These are phyloP conservation scores for Pichia terricola DNA, from an alignment of 1,139 yeast species.

Conservation along the genomic window DNA sequence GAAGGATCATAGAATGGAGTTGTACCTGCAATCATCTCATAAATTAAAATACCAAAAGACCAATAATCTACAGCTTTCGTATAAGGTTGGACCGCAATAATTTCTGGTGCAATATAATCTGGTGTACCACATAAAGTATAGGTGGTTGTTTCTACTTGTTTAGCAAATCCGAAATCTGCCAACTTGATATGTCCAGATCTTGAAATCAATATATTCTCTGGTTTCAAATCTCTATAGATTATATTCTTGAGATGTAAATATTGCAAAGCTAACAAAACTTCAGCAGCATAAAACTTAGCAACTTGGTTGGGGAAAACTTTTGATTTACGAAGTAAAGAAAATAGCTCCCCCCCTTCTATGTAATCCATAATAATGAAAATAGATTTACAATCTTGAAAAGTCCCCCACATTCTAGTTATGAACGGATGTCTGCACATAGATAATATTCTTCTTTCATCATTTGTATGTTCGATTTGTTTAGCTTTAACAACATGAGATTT, in stretches of 20 bases:
- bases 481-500: slow-evolving; percentile 51
- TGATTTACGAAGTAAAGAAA: slow-evolving; percentile 47
- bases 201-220: slow-evolving; percentile 49
- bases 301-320: slow-evolving; percentile 54
- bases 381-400: slow-evolving; percentile 47
- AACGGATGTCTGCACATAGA: slow-evolving; percentile 51
- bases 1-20: slow-evolving; percentile 55
- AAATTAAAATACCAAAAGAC: slow-evolving; percentile 51
- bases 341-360: slow-evolving; percentile 55
- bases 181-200: slow-evolving; percentile 51
- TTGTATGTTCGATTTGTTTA: slow-evolving; percentile 57
- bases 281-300: slow-evolving; percentile 56
- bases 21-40: slow-evolving; percentile 54
- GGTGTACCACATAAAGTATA: slow-evolving; percentile 60
- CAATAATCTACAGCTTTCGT: slow-evolving; percentile 59
- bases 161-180: slow-evolving; percentile 56
- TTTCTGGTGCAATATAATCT: slow-evolving; percentile 57
- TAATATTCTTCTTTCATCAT: slow-evolving; percentile 50
- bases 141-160: slow-evolving; percentile 49
- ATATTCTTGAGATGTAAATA: slow-evolving; percentile 50
- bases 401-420: slow-evolving; percentile 57
- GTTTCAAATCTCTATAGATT: slow-evolving; percentile 51
- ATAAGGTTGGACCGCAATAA: slow-evolving; percentile 51
- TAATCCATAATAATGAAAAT: slow-evolving; percentile 57
- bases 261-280: slow-evolving; percentile 48